These are phyloP conservation scores for Umbelopsis isabellina DNA, from an alignment of 192 early-diverging fungal species.

Conservation along the genomic window DNA sequence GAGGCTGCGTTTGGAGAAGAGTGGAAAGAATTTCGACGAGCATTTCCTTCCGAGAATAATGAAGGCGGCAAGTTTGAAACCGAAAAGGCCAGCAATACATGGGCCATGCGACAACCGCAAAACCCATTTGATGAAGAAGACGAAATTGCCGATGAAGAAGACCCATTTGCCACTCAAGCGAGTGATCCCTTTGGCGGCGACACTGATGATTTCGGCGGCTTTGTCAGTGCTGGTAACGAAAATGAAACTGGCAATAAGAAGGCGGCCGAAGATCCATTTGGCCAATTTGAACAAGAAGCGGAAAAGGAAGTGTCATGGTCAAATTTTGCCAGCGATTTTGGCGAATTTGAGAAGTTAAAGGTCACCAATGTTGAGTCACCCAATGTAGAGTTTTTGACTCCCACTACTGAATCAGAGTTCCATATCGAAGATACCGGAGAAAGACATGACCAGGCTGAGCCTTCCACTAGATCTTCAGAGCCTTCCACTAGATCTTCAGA, in stretches of 20 bases:
- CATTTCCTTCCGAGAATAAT: slow-evolving; percentile 3
- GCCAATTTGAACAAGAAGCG: slow-evolving; percentile 16
- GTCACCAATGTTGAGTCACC: slow-evolving; percentile 16
- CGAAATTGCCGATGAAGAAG: slow-evolving; percentile 27
- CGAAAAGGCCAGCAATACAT: slow-evolving; percentile 21
- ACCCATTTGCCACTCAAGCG: slow-evolving; percentile 14
- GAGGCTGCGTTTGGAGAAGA: slow-evolving; percentile 9
- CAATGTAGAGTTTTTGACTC: neutral
- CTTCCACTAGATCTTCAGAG: slow-evolving; percentile 2
- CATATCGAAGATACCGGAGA: neutral
- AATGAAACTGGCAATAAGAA: neutral
- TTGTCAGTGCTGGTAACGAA: slow-evolving; percentile 26
- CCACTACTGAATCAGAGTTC: slow-evolving; percentile 1
- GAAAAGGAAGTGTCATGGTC: slow-evolving; percentile 23
- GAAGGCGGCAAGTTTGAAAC: slow-evolving; percentile 14
- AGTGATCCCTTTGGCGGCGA: slow-evolving; percentile 10
- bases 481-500: slow-evolving; percentile 4
- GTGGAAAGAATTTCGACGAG: slow-evolving; percentile 18
- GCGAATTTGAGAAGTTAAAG: slow-evolving; percentile 27
- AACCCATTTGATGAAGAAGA: slow-evolving; percentile 33
- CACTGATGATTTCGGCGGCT: slow-evolving; percentile 34
- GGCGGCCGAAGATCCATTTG: slow-evolving; percentile 8
- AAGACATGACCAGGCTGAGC: neutral
- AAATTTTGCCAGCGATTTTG: slow-evolving; percentile 25
- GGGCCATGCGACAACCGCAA: slow-evolving; percentile 13